These are phyloP conservation scores for Sarocladiaceae sp. DNA, from an alignment of 2,329 filamentous ascomycete species.

Conservation along the genomic window DNA sequence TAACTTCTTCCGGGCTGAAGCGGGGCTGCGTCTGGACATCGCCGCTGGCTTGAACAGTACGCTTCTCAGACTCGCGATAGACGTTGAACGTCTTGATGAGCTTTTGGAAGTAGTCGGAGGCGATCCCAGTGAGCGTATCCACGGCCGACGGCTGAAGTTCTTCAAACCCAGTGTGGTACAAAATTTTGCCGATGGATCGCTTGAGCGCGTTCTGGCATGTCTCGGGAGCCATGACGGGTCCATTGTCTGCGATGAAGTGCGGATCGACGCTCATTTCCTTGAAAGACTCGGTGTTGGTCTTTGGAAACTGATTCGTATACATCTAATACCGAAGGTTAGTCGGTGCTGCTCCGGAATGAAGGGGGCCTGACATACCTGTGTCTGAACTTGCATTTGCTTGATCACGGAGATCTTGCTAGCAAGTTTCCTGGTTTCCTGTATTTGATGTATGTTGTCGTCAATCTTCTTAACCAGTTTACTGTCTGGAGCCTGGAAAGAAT, in stretches of 20 bases:
- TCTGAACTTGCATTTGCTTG: slow-evolving; percentile 99
- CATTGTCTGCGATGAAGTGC: slow-evolving; percentile 84
- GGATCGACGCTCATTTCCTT: slow-evolving; percentile 78
- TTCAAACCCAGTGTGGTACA: slow-evolving; percentile 94
- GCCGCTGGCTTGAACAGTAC: slow-evolving; percentile 42
- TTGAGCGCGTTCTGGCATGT: slow-evolving; percentile 80
- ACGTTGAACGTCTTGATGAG: slow-evolving; percentile 71
- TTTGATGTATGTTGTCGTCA: slow-evolving; percentile 85
- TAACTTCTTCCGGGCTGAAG: slow-evolving; percentile 76
- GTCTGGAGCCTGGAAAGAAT: slow-evolving; percentile 67
- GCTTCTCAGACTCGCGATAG: slow-evolving; percentile 79
- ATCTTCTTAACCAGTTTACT: slow-evolving; percentile 73
- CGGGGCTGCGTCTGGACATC: slow-evolving; percentile 50
- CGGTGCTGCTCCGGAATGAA: not conserved
- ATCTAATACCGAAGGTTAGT: slow-evolving; percentile 49
- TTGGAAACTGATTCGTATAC: slow-evolving; percentile 97
- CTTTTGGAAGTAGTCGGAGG: slow-evolving; percentile 83
- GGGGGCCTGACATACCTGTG: slow-evolving; percentile 58
- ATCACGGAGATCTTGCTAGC: slow-evolving; percentile 96
- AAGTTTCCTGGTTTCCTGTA: slow-evolving; percentile 94
- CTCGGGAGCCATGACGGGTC: slow-evolving; percentile 78
- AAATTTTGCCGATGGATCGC: slow-evolving; percentile 86
- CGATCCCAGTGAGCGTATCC: slow-evolving; percentile 83
- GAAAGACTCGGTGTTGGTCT: slow-evolving; percentile 88
- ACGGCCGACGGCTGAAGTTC: slow-evolving; percentile 93